Conservation (phyloP, 78 protist species). For the Cavenderia fasciculata region DNA sequence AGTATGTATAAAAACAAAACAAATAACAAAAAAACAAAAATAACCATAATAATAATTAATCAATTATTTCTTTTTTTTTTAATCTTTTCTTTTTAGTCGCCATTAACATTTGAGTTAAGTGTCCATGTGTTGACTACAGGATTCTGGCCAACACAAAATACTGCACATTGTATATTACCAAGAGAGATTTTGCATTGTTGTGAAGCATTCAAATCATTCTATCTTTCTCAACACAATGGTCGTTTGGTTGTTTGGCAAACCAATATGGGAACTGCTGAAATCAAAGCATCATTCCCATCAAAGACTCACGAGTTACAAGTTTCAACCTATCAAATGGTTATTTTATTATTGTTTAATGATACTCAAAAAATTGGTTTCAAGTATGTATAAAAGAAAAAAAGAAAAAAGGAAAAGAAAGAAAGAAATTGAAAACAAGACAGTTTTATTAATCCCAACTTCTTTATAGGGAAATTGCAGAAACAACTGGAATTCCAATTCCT, state of each 20-base stretch:
- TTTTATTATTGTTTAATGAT: slow-evolving; percentile 90
- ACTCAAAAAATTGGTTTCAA: slow-evolving; percentile 43
- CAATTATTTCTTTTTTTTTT: not conserved
- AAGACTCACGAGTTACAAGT: slow-evolving; percentile 88
- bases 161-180: slow-evolving; percentile 70
- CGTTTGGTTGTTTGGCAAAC: slow-evolving; percentile 92
- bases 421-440: no score
- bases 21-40: not conserved
- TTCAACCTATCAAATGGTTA: slow-evolving; percentile 90
- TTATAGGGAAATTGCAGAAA: slow-evolving; percentile 46
- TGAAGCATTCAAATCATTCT: slow-evolving; percentile 86
- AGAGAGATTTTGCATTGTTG: slow-evolving; percentile 57
- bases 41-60: not conserved
- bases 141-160: slow-evolving; percentile 91
- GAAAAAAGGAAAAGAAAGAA: no score
- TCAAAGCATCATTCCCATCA: slow-evolving; percentile 83
- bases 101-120: slow-evolving; percentile 72
- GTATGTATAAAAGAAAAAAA: no score
- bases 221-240: slow-evolving; percentile 89
- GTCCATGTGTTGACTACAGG: slow-evolving; percentile 95
- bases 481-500: slow-evolving; percentile 36
- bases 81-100: not conserved
- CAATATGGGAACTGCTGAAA: slow-evolving; percentile 93
- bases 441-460: no score
- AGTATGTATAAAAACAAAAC: no score